Evolutionary conservation across 768 basidiomycete species (phyloP), one percentile per base, ranked within the genome.

Genomic region (Lactarius quietus): DNA sequence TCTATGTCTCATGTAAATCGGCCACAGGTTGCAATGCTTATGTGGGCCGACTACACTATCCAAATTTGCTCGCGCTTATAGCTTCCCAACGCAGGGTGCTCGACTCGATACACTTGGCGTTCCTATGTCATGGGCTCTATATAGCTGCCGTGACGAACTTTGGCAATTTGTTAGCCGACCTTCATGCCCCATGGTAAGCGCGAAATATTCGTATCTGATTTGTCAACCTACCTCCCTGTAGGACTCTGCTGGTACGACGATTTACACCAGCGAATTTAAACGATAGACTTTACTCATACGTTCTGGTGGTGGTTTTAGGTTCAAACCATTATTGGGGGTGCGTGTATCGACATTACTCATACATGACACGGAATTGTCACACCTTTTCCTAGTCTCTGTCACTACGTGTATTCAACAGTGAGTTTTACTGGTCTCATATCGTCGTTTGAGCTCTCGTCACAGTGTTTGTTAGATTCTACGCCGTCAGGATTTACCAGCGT

Each of bases 121-220:
- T 65, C 17, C 52, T 65, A 35, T 56, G 53, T 52, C 59, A 65
- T 28, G 60, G 59, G 35, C 48, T 61, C 52, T 65, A 65, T 38
- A 36, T 48, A 20, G 54, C 43, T 14, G 26, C 33, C 8, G 54
- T 65, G 17, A 65, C 59, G 38, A 61, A 65, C 18, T 65, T 65
- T 23, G 64, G 64, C 12, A 55, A 65, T 33, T 52, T 5, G 48
- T 3, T 51, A 8, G 59, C 64, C 10, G 36, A 65, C 55, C 64
- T 65, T 58, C 63, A 64, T 41, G 63, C 63, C 17, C 63, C 63
- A 54, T 64, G 63, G 63, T 64, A 41, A 53, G 63, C 31, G 20
- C 29, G 31, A 53, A 18, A 3, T 18, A n/a, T 54, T 31, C 31
- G 17, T 14, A 17, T n/a, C 33, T 35, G 17, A 36, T 38, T 15